Evolutionary conservation across 768 basidiomycete genomes (phyloP).

Genomic region (Rhodotorula kratochvilovae): DNA sequence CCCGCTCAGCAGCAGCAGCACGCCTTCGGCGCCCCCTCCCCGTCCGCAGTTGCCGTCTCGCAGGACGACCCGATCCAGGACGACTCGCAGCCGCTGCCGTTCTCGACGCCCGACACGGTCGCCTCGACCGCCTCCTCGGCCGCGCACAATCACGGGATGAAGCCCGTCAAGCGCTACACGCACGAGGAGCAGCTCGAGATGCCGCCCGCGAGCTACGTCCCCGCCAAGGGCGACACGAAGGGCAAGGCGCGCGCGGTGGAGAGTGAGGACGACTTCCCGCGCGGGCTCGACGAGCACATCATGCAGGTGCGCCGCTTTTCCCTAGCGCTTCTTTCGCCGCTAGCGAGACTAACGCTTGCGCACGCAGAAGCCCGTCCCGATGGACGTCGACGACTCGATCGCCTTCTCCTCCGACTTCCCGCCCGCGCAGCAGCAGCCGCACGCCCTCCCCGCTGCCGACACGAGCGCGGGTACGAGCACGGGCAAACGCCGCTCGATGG

Average conservation of each 20-base stretch:
- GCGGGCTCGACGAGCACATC: too few relatives aligned
- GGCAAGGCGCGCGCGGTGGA: background rate
- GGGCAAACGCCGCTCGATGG: background rate
- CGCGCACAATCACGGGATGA: fast-evolving
- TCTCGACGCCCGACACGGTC: conserved; percentile 1
- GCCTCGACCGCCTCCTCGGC: background rate
- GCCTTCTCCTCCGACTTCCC: background rate
- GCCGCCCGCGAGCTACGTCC: background rate
- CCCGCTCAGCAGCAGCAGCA: background rate
- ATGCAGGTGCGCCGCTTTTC: background rate
- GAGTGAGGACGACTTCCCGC: too few relatives aligned
- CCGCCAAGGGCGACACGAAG: background rate
- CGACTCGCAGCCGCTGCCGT: conserved; percentile 3
- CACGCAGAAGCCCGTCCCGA: background rate
- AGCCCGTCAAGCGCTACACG: background rate
- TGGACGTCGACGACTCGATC: background rate
- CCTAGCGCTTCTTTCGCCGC: too few relatives aligned
- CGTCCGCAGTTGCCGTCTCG: background rate
- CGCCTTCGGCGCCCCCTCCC: background rate
- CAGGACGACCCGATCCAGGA: conserved; percentile 4
- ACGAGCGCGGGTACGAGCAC: too few relatives aligned
- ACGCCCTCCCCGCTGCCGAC: too few relatives aligned
- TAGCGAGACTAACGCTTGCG: background rate
- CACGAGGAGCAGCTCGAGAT: background rate
- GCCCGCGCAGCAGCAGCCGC: background rate